Evolutionary conservation across 768 basidiomycete species (phyloP), one percentile per base, ranked within the genome.

Genomic region (Tricholoma bakamatsutake): DNA sequence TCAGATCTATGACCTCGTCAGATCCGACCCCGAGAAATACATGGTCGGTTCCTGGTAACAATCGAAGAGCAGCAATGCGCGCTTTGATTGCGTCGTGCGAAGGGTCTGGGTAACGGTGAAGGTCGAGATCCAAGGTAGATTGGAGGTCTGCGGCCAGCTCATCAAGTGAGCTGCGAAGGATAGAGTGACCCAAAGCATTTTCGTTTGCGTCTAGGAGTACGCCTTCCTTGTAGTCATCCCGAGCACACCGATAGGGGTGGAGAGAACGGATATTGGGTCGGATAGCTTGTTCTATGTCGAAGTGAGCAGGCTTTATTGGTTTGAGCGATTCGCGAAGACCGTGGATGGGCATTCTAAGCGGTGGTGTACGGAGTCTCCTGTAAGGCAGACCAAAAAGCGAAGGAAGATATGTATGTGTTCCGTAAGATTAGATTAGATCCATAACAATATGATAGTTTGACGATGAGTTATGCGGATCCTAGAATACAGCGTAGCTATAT

Each of bases 161-260:
- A 33, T n/a, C 55, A 34, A 28, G 37, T 53, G 58, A 35, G n/a
- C 37, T 45, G n/a, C 66, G 60, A 24, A 77, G 72, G 35, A 98
- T 87, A 2, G 90, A 86, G 66, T 91, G 90, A 0, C 97, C 96
- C 34, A 94, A 78, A 0, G 96, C 82, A 67, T 99, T 98, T 75
- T 99, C 97, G 71, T 99, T 99, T 12, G 97, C 97, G 62, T 99
- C 97, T 18, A 99, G 82, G 27, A 99, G 82, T 63, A 98, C 87
- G 21, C 95, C 95, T 2, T 82, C 75, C 48, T 85, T 83, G 73
- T 97, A 99, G 73, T 99, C 96, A 65, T 99, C 96, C 47, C 97
- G 79, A 0, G 97, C 97, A 64, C 94, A 98, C 30, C 95, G 85
- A 71, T 99, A 98, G 0, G 97, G 97, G 48, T 86, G 84, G 12